Base-by-base conservation (phyloP, 768 basidiomycete genomes). In the Mycena rosella region DNA sequence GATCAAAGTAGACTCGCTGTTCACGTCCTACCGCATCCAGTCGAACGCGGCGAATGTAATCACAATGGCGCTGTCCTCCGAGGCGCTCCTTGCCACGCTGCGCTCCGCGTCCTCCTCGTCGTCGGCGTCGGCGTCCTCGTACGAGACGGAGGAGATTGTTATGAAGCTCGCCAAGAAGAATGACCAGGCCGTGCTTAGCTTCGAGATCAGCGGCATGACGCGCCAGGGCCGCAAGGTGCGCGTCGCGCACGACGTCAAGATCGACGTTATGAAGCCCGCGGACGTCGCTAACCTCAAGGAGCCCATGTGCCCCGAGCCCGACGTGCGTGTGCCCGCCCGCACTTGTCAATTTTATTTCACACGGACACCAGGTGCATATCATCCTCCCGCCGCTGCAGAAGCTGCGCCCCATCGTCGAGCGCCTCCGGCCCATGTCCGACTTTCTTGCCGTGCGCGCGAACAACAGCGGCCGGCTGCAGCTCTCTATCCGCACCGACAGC, bases 161-260 rank as follows among this genome's bases (percentile, higher is more conserved):
- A 88, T 96, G 85, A 95, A 92, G 79, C 85, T 96, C 3, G 92
- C 94, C 14, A 96, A 96, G 83, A 94, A 94, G 79, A 89, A 90
- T 69, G 89, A 92, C 53, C 88, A 89, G 42, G 92, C 94, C 0
- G 87, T 93, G 36, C 84, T 96, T 13, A 89, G 86, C 52, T 92
- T 96, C 66, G 92, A 93, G 71, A 93, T 96, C 65, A 83, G 81
- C 48, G 89, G 88, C 0, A 78, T 86, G 57, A 90, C 89, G 13
- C 81, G 88, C n/a, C 82, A 87, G 30, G 92, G 92, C 7, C 83
- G 89, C 65, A 83, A 78, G 47, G 85, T 94, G 44, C 84, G 86
- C 49, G 87, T 96, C 24, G 82, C 87, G 0, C 94, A 96, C 74
- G 94, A 96, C 73, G 92, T 96, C 30, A 86, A 87, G 70, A 92